phyloP scores from a whole-genome alignment of 2,329 filamentous ascomycete species.

The Chaetomiaceae sp. region DNA sequence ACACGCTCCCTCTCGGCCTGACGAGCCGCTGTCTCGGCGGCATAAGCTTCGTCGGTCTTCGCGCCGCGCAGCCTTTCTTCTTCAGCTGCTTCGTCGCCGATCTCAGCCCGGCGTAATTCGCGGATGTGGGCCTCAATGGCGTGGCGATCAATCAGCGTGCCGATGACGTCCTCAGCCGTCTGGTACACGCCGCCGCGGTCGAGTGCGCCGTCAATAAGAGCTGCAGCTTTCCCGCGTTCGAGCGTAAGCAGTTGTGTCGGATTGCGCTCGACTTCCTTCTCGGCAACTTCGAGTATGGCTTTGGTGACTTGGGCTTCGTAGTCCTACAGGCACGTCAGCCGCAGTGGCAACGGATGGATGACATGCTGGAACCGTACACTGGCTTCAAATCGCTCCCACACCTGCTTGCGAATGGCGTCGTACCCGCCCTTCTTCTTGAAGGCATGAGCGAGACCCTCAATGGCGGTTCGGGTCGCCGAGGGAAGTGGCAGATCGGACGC shows the following conservation, averaged over 20 bases:
- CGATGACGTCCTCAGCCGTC: slow-evolving; percentile 61
- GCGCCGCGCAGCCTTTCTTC: slow-evolving; percentile 59
- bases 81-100: slow-evolving; percentile 62
- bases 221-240: slow-evolving; percentile 66
- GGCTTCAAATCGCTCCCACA: slow-evolving; percentile 68
- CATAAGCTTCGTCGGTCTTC: slow-evolving; percentile 70
- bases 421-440: slow-evolving; percentile 87
- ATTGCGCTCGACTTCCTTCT: slow-evolving; percentile 69
- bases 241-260: slow-evolving; percentile 64
- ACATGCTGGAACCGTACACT: slow-evolving; percentile 52
- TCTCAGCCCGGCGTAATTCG: slow-evolving; percentile 58
- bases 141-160: slow-evolving; percentile 59
- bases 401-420: slow-evolving; percentile 67
- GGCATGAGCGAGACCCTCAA: slow-evolving; percentile 68
- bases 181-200: slow-evolving; percentile 72
- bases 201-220: slow-evolving; percentile 70
- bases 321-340: slow-evolving; percentile 41
- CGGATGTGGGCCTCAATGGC: slow-evolving; percentile 66
- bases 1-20: slow-evolving; percentile 55
- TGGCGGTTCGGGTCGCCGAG: slow-evolving; percentile 64
- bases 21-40: slow-evolving; percentile 56
- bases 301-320: slow-evolving; percentile 62
- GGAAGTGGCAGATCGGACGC: slow-evolving; percentile 69
- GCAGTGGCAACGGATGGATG: neutral
- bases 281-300: slow-evolving; percentile 62